Conservation (phyloP, 2,329 filamentous ascomycete genomes). For the Alternaria tenuissima region DNA sequence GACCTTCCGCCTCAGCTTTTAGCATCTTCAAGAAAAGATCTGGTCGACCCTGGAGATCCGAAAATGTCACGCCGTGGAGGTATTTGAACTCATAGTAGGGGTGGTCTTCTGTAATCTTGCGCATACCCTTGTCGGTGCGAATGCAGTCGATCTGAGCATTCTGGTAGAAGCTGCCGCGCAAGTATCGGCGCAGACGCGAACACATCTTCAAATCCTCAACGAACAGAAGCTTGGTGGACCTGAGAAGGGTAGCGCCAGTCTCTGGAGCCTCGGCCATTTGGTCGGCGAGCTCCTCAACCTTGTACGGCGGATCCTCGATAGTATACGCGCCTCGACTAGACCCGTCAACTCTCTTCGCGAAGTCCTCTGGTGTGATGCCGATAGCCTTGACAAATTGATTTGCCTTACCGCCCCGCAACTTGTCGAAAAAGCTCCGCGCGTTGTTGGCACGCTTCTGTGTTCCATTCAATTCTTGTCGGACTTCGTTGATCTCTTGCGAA, state of each 20-base stretch:
- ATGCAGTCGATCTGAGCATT: conserved; percentile 85
- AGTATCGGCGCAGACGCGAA: conserved; percentile 86
- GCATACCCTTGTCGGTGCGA: conserved; percentile 91
- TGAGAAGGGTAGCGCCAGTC: conserved; percentile 77
- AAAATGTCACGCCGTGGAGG: conserved; percentile 84
- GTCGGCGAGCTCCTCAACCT: conserved; percentile 88
- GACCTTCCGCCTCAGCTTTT: conserved; percentile 91
- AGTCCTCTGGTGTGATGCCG: conserved; percentile 85
- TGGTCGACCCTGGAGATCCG: conserved; percentile 80
- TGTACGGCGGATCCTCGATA: conserved; percentile 81
- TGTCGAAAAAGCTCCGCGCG: conserved; percentile 81
- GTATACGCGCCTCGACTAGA: conserved; percentile 70
- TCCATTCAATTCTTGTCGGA: conserved; percentile 71
- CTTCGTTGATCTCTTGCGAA: conserved; percentile 80
- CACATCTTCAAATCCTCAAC: conserved; percentile 89
- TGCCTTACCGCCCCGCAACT: conserved; percentile 79
- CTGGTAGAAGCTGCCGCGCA: conserved; percentile 83
- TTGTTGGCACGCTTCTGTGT: conserved; percentile 83
- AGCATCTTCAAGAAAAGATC: conserved; percentile 97
- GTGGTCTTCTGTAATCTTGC: conserved; percentile 92
- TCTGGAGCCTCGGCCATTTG: conserved; percentile 60
- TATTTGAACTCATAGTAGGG: conserved; percentile 99
- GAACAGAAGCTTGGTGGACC: conserved; percentile 85
- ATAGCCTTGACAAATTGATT: conserved; percentile 87
- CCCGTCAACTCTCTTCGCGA: conserved; percentile 85